Base-by-base conservation (phyloP, 495 filamentous ascomycete genomes). In the Bombardia bombarda region DNA sequence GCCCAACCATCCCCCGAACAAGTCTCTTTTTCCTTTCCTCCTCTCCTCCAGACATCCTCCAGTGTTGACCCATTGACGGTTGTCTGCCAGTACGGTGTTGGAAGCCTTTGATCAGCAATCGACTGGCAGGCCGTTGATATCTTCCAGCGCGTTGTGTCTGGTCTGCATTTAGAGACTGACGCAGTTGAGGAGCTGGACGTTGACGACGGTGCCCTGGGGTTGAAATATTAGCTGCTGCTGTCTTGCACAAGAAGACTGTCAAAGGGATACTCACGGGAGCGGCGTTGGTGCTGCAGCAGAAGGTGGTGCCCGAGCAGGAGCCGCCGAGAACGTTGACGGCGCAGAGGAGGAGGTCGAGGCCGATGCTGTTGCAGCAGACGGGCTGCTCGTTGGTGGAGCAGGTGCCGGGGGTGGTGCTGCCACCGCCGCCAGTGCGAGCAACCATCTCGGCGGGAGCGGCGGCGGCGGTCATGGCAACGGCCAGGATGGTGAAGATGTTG, bases 381-480 rank as follows among this genome's bases (percentile, higher is more conserved):
- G 41, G 13, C 38, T 47, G 22, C 23, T 38, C 18, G 43, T 47
- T 10, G 32, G 17, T 35, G 32, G 18, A 22, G 43, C 17, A 30
- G 38, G 3, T 2, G n/a, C n/a, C n/a, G n/a, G n/a, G n/a, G n/a
- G n/a, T n/a, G n/a, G n/a, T n/a, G 28, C 17, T 9, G 22, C 19
- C 22, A 32, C 17, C 20, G 44, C 26, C 20, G 40, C 18, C 30
- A n/a, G 24, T 49, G 50, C 45, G 50, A 22, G 23, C 18, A 14
- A 13, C 26, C n/a, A 21, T n/a, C 19, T 32, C 38, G 12, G 38
- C 19, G 20, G 51, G 47, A 22, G 35, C 14, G 19, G 47, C 47
- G 13, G 40, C 26, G 48, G 43, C 47, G 48, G 47, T 47, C 47
- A 54, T 51, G 48, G 47, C 51, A n/a, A 43, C 17, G 21, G 51